Base-by-base conservation (phyloP, 2,329 filamentous ascomycete genomes). In the Clonostachys chloroleuca region DNA sequence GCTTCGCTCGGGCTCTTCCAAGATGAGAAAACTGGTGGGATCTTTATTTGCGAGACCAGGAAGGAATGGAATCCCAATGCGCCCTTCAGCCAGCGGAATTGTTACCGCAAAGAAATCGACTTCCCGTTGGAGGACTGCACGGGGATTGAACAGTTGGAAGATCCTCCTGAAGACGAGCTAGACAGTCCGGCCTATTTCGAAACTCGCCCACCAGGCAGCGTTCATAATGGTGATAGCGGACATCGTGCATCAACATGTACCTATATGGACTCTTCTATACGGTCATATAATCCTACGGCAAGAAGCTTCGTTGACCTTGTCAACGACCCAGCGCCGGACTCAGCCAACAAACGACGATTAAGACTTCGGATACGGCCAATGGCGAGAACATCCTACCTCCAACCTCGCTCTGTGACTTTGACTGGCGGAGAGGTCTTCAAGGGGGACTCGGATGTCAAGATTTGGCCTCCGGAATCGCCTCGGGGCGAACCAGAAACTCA, bases 391-490 rank as follows among this genome's bases (percentile, higher is more conserved):
- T 10, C 24, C 24, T 8, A 10, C 9, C 24, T 30, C 24, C 24
- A 30, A 10, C 8, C 24, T 30, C 24, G 24, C 24, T 30, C 24
- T 30, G 8, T 10, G 24, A 30, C 8, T 30, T 30, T 30, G 24
- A 30, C 24, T 30, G 24, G 24, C 24, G 24, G 24, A 30, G 24
- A 30, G 9, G 9, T 10, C 24, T 30, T 30, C 24, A 16, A 7
- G 13, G 42, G 34, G 12, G 14, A 16, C 20, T 16, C 18, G 13
- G 20, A 43, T 13, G 8, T 44, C 24, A 16, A 44, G 18, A 42
- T 48, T n/a, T 48, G 46, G 46, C 46, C 46, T 7, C 43, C 46
- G 24, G 36, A 44, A 40, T 30, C 7, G 34, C 34, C 13, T 6
- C 24, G 9, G 8, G 24, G 24, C 24, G 24, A 30, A 30, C 9